These are phyloP conservation scores for Trichoderma sp. DNA, from an alignment of 2,329 filamentous ascomycete genomes.

Conservation along the genomic window DNA sequence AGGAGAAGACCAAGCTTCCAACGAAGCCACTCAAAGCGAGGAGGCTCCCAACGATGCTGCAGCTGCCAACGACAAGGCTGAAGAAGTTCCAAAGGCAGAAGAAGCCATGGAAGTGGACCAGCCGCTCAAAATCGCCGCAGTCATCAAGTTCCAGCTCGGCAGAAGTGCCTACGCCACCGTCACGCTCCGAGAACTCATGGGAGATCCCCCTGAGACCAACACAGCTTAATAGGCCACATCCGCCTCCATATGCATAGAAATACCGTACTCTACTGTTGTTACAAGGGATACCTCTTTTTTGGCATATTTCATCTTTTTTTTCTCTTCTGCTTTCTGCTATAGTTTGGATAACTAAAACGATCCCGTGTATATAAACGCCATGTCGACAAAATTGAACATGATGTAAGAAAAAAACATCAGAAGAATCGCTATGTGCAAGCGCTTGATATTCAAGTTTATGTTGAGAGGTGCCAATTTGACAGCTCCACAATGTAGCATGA, in stretches of 20 bases:
- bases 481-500: conserved; percentile 1
- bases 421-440: conserved; percentile 10
- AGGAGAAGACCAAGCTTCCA: not conserved
- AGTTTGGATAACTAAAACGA: not conserved
- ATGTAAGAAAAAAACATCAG: not conserved
- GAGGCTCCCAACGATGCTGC: not conserved
- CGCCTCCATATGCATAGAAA: not conserved
- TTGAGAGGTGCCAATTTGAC: not conserved
- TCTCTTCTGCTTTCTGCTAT: not conserved
- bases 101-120: conserved; percentile 31
- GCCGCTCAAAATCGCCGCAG: conserved; percentile 58
- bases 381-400: conserved; percentile 2
- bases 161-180: conserved; percentile 85
- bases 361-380: conserved; percentile 1
- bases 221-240: not conserved
- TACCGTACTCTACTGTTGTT: not conserved
- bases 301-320: not conserved
- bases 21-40: not conserved
- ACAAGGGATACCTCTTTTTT: not conserved
- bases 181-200: conserved; percentile 75
- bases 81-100: conserved; percentile 12
- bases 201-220: conserved; percentile 36
- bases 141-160: conserved; percentile 74
- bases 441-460: conserved; percentile 17
- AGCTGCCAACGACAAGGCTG: not conserved